Base-by-base conservation (phyloP, 345 rosid species). In the Eucalyptus pauciflora region DNA sequence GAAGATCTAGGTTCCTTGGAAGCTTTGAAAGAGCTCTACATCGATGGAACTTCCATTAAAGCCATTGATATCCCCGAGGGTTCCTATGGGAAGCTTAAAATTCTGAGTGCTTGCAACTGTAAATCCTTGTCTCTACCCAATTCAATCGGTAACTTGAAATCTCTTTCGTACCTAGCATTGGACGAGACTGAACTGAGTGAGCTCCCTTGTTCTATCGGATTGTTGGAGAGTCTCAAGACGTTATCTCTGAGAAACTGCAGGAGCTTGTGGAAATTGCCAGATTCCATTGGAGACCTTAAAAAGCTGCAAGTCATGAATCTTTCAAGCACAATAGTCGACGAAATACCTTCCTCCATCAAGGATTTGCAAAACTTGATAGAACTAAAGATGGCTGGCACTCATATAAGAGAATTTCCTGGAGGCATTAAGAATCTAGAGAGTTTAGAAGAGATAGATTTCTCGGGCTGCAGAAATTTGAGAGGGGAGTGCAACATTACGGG, bases 241-340 rank as follows among this genome's bases (percentile, higher is more conserved):
- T n/a, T 83, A 29, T 83, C 86, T 9, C 50, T 83, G n/a, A 83
- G 86, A 83, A 83, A 45, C 50, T 22, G 86, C 1, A 11, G 2
- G 5, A 29, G n/a, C 1, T 29, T 83, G 13, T 29, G 14, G 25
- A 13, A 13, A 22, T 50, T 83, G 46, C 86, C 86, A 1, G 51
- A 83, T 83, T 83, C 86, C 25, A n/a, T 83, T 2, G 86, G 86
- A 13, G 27, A 12, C 0, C 52, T 85, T 1, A 7, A 18, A 11
- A 8, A 15, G 46, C 86, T 83, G 50, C 46, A 24, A 45, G n/a
- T 45, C 25, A 83, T 83, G 86, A 51, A 83, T 83, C 86, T 83
- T 22, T 83, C 86, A 37, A 4, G 1, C 16, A 83, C 86, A 0
- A 0, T 22, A 83, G 50, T 83, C 0, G 8, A 83, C 10, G 10